phyloP scores from a whole-genome alignment of 2,329 filamentous ascomycete genomes.

The Venturia aucupariae region DNA sequence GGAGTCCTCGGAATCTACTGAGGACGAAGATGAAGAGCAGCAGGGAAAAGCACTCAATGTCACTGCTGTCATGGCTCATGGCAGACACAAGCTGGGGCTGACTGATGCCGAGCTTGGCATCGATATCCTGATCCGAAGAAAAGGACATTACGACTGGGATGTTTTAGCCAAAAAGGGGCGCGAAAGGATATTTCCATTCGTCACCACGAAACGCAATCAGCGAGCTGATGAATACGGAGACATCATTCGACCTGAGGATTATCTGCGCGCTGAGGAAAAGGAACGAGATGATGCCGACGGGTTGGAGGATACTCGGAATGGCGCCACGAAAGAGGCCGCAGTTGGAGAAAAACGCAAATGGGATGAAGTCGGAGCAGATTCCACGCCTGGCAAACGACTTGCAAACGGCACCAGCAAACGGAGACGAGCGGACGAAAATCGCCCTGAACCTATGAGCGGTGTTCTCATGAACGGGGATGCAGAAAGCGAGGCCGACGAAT shows the following conservation, averaged over 20 bases:
- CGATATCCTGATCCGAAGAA: conserved; percentile 80
- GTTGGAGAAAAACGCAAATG: conserved; percentile 92
- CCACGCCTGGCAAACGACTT: conserved; percentile 26
- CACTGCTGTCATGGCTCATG: conserved; percentile 74
- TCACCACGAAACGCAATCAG: conserved; percentile 56
- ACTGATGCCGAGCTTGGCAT: conserved; percentile 87
- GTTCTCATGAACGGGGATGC: conserved; percentile 18
- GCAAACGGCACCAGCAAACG: conserved; percentile 50
- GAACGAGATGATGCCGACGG: conserved; percentile 64
- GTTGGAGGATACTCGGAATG: conserved; percentile 33
- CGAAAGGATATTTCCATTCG: conserved; percentile 85
- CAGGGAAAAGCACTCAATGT: conserved; percentile 89
- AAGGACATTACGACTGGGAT: conserved; percentile 88
- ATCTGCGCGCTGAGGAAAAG: conserved; percentile 82
- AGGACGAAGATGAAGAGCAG: conserved; percentile 81
- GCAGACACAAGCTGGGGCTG: conserved; percentile 75
- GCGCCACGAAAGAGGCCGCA: conserved; percentile 36
- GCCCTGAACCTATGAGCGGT: conserved; percentile 19
- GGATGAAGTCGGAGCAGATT: conserved; percentile 56
- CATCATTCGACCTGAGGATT: conserved; percentile 87
- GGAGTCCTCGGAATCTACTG: conserved; percentile 54
- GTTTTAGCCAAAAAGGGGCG: conserved; percentile 84
- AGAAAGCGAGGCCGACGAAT: conserved; percentile 36
- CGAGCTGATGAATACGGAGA: conserved; percentile 90
- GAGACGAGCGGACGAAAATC: conserved; percentile 29